These are phyloP conservation scores for Chlorella sp. DNA, from an alignment of 139 green algal genomes.

Conservation along the genomic window DNA sequence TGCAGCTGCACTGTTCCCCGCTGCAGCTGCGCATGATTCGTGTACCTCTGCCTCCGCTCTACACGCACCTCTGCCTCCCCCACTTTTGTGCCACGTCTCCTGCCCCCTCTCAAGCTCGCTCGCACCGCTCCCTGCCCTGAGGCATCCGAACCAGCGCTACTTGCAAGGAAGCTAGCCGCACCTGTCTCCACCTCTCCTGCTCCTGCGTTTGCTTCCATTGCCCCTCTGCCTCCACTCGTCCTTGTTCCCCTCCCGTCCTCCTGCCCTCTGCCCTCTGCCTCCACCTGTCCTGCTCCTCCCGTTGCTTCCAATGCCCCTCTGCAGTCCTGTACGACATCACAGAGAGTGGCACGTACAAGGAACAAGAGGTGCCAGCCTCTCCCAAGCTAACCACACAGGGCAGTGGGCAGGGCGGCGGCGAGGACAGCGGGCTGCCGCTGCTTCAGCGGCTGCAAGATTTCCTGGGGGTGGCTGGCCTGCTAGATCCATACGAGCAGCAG, in stretches of 20 bases:
- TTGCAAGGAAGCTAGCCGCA: too few species aligned
- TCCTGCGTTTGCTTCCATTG: too few species aligned
- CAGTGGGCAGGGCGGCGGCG: not conserved
- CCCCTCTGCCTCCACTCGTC: not conserved
- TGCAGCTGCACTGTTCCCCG: not conserved
- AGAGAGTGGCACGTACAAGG: not conserved
- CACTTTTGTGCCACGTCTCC: too few species aligned
- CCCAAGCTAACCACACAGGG: not conserved
- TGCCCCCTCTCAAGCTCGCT: too few species aligned
- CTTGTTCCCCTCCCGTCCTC: too few species aligned
- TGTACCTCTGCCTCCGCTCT: too few species aligned
- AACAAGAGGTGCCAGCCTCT: conserved; percentile 21
- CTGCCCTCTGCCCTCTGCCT: too few species aligned
- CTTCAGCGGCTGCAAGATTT: conserved; percentile 36
- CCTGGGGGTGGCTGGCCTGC: conserved; percentile 16
- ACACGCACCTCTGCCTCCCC: too few species aligned
- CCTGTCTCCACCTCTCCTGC: too few species aligned
- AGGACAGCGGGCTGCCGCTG: not conserved
- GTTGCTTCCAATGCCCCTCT: not conserved
- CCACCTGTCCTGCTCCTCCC: not conserved
- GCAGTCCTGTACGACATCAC: conserved; percentile 40
- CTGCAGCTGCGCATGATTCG: too few species aligned
- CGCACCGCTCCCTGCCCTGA: too few species aligned
- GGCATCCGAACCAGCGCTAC: too few species aligned
- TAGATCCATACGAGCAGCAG: conserved; percentile 6